These are phyloP conservation scores for Colletotrichum caudatum DNA, from an alignment of 2,329 filamentous ascomycete genomes.

Conservation along the genomic window DNA sequence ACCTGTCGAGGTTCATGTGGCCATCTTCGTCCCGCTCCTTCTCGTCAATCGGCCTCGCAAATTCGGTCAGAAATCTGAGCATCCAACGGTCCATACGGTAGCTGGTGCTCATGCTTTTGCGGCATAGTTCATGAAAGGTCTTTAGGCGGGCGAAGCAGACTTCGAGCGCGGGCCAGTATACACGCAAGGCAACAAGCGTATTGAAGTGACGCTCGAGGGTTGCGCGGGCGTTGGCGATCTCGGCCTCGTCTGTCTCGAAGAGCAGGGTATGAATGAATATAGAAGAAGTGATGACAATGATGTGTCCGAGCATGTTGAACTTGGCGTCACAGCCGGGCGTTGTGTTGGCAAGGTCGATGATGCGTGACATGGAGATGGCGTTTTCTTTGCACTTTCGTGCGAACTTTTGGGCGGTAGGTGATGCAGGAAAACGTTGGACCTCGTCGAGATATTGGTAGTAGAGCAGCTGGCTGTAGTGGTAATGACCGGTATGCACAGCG, in stretches of 20 bases:
- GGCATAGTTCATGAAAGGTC: slow-evolving; percentile 57
- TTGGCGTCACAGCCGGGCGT: slow-evolving; percentile 54
- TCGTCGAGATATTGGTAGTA: slow-evolving; percentile 59
- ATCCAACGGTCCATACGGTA: slow-evolving; percentile 59
- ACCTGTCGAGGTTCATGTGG: slow-evolving; percentile 37
- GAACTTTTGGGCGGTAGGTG: slow-evolving; percentile 45
- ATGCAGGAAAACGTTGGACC: slow-evolving; percentile 45
- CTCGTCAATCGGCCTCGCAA: slow-evolving; percentile 48
- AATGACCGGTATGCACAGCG: slow-evolving; percentile 60
- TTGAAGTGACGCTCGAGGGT: slow-evolving; percentile 59
- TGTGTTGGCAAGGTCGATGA: slow-evolving; percentile 54
- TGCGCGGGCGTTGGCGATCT: slow-evolving; percentile 51
- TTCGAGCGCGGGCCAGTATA: slow-evolving; percentile 57
- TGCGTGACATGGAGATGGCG: slow-evolving; percentile 53
- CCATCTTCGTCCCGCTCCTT: slow-evolving; percentile 45
- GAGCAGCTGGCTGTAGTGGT: slow-evolving; percentile 60
- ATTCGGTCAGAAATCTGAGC: slow-evolving; percentile 53
- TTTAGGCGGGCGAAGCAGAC: slow-evolving; percentile 54
- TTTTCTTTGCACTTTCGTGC: slow-evolving; percentile 55
- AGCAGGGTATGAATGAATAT: slow-evolving; percentile 60
- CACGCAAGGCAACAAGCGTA: slow-evolving; percentile 55
- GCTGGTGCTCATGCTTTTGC: slow-evolving; percentile 51
- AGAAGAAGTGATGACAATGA: slow-evolving; percentile 60
- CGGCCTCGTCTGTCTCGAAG: slow-evolving; percentile 52
- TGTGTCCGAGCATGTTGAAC: slow-evolving; percentile 60